Conservation (phyloP, 2,329 filamentous ascomycete species). For the Fusarium sp. region DNA sequence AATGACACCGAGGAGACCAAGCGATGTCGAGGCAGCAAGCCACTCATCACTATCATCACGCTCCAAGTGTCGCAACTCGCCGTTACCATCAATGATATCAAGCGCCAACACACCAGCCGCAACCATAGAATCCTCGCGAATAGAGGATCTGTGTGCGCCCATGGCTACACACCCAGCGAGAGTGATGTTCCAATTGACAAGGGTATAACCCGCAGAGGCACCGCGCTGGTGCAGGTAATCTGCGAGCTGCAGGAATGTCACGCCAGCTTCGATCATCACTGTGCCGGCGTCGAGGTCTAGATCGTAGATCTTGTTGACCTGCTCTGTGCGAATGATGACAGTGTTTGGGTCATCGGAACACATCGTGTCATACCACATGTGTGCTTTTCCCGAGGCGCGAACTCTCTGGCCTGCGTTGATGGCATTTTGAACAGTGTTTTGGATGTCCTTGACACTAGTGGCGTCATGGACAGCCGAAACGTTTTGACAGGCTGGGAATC, state of each 20-base stretch:
- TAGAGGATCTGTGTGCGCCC: not conserved
- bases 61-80: not conserved
- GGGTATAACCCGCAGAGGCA: not conserved
- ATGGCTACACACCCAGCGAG: not conserved
- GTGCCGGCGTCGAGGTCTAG: not conserved
- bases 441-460: not conserved
- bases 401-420: not conserved
- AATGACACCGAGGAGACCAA: not conserved
- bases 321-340: not conserved
- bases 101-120: not conserved
- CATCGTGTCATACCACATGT: conserved; percentile 17
- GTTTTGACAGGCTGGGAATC: not conserved
- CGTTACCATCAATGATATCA: not conserved
- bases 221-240: not conserved
- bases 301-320: not conserved
- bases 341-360: not conserved
- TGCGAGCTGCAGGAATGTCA: not conserved
- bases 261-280: conserved; percentile 1
- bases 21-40: not conserved
- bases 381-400: not conserved
- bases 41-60: not conserved
- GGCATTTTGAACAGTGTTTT: not conserved
- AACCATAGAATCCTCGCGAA: not conserved
- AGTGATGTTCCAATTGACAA: conserved; percentile 10
- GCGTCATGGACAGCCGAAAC: not conserved